phyloP scores from a whole-genome alignment of 306 rosid species.

The Rubus idaeus region DNA sequence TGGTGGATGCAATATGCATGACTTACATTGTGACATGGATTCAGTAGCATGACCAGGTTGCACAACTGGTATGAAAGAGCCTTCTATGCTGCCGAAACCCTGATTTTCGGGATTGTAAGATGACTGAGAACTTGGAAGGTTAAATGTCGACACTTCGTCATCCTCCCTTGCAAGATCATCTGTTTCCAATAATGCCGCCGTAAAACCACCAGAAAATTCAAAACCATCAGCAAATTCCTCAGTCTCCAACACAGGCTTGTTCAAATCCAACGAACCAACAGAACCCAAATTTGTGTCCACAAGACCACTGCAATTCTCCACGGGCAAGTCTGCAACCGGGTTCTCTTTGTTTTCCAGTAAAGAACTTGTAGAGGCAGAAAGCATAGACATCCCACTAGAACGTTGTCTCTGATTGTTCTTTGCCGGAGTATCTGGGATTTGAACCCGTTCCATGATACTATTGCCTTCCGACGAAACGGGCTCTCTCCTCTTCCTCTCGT shows the following conservation, averaged over 20 bases:
- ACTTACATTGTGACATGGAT: conserved; percentile 5
- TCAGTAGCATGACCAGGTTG: neutral
- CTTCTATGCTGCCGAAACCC: neutral
- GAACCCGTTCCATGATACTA: neutral
- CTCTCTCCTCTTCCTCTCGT: neutral
- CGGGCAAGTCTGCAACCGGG: neutral
- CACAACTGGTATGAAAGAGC: neutral
- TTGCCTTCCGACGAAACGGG: neutral
- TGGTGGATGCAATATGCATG: too few species aligned
- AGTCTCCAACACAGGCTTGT: neutral
- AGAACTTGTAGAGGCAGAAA: neutral
- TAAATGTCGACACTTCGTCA: neutral
- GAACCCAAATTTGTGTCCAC: neutral
- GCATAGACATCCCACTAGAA: neutral
- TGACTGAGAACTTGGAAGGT: neutral
- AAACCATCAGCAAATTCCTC: neutral
- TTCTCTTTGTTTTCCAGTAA: neutral
- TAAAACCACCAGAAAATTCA: neutral
- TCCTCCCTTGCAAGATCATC: too few species aligned
- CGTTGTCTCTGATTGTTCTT: neutral
- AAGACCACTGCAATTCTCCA: neutral
- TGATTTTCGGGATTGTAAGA: neutral
- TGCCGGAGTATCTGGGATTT: neutral
- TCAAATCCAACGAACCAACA: neutral
- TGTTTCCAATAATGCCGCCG: neutral